Evolutionary conservation across 805 yeast genomes (phyloP), one percentile per base, ranked within the genome.

Genomic region (Clavispora vitiphila): DNA sequence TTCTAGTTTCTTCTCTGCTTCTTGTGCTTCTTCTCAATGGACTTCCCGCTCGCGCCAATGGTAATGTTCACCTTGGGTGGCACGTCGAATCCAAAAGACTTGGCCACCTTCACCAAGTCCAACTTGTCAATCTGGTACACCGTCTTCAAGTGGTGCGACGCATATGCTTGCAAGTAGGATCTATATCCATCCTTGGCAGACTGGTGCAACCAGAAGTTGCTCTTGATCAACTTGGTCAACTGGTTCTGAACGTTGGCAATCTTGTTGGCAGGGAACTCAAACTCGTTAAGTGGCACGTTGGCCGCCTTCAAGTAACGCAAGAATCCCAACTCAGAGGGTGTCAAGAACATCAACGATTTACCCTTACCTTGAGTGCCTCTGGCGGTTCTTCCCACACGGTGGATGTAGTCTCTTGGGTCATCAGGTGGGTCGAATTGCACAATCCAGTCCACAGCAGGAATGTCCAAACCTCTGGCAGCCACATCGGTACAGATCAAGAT

Each of bases 381-480:
- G 27, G 99, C 99, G 21, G 99, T 93, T 74, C 99, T 83, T 52
- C 99, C 99, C 27, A 93, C 99, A 67, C 99, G 81, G 71, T 93
- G 99, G 54, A 93, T 93, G 64, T 93, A 93, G 68, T 93, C 98
- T 70, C 98, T 82, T 67, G 99, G 99, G 69, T 93, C 99, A 83
- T 93, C 99, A 63, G 99, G 99, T 42, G 99, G 99, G 65, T 93
- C 99, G 60, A 88, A 93, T 72, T 93, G 99, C 51, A 93, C 85
- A 58, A 93, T 93, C 99, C 99, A 93, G 71, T 95, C 99, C 41
- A 93, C 99, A 22, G 95, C 83, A 40, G 99, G 99, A 54, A 93
- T 93, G 72, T 93, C 99, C 52, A 93, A 78, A 19, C 99, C 99
- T 76, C 99, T 83, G 18, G 99, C 99, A 24, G 99, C 99, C 53